Conservation (phyloP, 495 filamentous ascomycete genomes). For the Aspergillus sparsus region DNA sequence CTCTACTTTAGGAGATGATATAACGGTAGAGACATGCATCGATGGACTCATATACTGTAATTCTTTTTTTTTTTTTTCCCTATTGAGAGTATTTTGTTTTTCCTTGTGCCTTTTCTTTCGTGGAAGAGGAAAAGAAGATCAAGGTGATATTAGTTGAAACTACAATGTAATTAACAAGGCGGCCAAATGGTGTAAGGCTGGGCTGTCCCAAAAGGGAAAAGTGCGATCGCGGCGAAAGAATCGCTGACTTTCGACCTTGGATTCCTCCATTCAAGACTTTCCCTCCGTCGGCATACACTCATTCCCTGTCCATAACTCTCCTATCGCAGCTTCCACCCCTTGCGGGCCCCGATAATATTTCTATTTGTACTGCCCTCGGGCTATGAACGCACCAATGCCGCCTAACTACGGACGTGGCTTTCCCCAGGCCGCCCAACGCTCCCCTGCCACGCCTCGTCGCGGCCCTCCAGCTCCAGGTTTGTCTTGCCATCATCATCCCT, state of each 20-base stretch:
- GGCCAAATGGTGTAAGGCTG: slow-evolving; percentile 1
- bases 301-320: slow-evolving; percentile 2
- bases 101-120: not conserved
- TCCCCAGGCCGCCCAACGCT: slow-evolving; percentile 44
- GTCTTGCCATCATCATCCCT: slow-evolving; percentile 24
- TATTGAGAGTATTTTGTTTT: not conserved
- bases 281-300: slow-evolving; percentile 9
- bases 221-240: slow-evolving; percentile 43
- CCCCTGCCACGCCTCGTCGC: slow-evolving; percentile 51
- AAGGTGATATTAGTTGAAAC: no score
- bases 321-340: slow-evolving; percentile 7
- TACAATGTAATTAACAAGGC: no score
- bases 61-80: not conserved
- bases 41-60: no score
- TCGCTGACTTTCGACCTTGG: slow-evolving; percentile 32
- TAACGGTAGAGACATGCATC: slow-evolving; percentile 29
- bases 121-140: not conserved
- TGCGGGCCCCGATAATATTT: slow-evolving; percentile 4
- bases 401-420: slow-evolving; percentile 48
- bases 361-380: slow-evolving; percentile 14
- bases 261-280: slow-evolving; percentile 13
- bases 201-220: slow-evolving; percentile 39
- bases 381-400: slow-evolving; percentile 49
- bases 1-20: slow-evolving; percentile 23
- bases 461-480: slow-evolving; percentile 41